phyloP scores from a whole-genome alignment of 768 basidiomycete genomes.

The Suillus plorans region DNA sequence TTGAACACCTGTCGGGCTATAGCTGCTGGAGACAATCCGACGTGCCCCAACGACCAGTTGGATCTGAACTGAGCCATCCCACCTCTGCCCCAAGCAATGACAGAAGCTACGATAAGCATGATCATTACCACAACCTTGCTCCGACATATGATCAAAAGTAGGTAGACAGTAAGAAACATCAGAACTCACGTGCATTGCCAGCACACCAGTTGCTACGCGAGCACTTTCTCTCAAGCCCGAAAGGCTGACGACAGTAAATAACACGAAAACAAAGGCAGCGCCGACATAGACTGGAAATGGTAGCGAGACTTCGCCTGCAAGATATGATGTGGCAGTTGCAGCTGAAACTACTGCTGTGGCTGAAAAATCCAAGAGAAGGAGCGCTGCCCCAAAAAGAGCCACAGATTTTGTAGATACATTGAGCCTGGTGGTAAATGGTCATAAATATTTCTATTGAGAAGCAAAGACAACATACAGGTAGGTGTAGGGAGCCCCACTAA shows the following conservation, averaged over 20 bases:
- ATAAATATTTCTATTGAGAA: neutral
- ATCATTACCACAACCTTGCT: conserved; percentile 55
- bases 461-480: conserved; percentile 48
- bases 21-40: conserved; percentile 25
- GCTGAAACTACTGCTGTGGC: conserved; percentile 73
- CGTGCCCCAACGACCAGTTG: conserved; percentile 52
- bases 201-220: conserved; percentile 53
- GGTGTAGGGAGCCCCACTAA: conserved; percentile 70
- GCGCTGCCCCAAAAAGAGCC: conserved; percentile 62
- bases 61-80: conserved; percentile 48
- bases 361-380: conserved; percentile 70
- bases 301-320: conserved; percentile 58
- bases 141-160: neutral
- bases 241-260: conserved; percentile 56
- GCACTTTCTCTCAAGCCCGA: conserved; percentile 63
- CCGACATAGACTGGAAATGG: conserved; percentile 57
- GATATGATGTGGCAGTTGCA: conserved; percentile 67
- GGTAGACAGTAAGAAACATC: neutral
- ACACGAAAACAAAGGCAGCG: conserved; percentile 50
- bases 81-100: conserved; percentile 48
- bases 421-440: conserved; percentile 37
- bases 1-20: conserved; percentile 54
- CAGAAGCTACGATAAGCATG: conserved; percentile 48
- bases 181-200: conserved; percentile 56
- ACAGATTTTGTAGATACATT: conserved; percentile 63